A percentile compares a stretch with the other conserved stretches of the same genome.
Evolutionary conservation across 2,329 filamentous ascomycete species (phyloP).

Genomic region (Xylariaceae sp.): DNA sequence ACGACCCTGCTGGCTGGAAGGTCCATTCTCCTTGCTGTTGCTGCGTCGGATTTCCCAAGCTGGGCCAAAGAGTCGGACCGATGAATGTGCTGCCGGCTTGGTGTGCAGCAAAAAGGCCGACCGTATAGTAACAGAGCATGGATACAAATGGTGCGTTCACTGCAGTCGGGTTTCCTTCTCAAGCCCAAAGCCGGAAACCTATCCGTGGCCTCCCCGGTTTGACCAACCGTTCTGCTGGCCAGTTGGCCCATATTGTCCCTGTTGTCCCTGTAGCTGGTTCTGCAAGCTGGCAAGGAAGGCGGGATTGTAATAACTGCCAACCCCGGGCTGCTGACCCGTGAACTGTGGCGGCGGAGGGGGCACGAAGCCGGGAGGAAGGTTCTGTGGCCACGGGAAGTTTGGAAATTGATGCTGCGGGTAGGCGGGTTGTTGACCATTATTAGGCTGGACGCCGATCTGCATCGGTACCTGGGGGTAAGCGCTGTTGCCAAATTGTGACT

Average conservation of each 20-base stretch:
- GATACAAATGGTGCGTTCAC: too few species aligned
- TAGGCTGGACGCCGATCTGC: constrained; percentile 24
- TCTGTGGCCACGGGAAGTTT: constrained; percentile 37
- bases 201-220: constrained; percentile 16
- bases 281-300: constrained; percentile 46
- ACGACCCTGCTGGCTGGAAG: too few species aligned
- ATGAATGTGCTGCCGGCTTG: too few species aligned
- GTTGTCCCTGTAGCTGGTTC: constrained; percentile 29
- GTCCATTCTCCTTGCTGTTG: too few species aligned
- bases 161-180: too few species aligned
- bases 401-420: constrained; percentile 38
- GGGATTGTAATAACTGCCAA: constrained; percentile 48
- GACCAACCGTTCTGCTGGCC: constrained; percentile 17
- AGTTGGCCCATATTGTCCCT: constrained; percentile 22
- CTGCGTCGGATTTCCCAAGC: too few species aligned
- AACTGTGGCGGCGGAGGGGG: constrained; percentile 35
- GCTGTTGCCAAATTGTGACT: constrained; percentile 28
- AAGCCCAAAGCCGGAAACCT: background rate
- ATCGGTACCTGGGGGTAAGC: constrained; percentile 14
- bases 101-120: too few species aligned
- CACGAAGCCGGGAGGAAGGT: constrained; percentile 22
- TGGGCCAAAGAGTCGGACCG: too few species aligned
- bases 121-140: too few species aligned
- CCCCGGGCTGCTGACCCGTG: constrained; percentile 24
- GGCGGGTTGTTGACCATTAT: constrained; percentile 25